Evolutionary conservation across 495 filamentous ascomycete genomes (phyloP).

Genomic region (Stereocaulon alpinum): DNA sequence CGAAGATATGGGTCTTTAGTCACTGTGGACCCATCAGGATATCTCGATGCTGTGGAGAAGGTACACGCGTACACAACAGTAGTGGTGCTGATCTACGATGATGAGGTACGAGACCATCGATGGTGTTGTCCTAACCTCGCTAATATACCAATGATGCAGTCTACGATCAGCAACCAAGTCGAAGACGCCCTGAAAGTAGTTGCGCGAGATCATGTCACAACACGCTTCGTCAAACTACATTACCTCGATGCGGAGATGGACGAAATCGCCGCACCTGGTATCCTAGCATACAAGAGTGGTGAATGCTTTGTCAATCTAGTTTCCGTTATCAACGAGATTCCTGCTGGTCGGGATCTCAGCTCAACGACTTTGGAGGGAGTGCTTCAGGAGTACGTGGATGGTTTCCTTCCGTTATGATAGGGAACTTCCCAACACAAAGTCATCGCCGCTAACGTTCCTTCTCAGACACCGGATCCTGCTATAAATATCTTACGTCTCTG

Average conservation of each 20-base stretch:
- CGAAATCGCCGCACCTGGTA: slow-evolving; percentile 73
- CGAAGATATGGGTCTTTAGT: slow-evolving; percentile 68
- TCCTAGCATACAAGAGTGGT: slow-evolving; percentile 79
- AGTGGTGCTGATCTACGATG: slow-evolving; percentile 92
- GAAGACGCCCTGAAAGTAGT: slow-evolving; percentile 67
- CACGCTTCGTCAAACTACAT: slow-evolving; percentile 85
- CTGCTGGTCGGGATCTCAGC: slow-evolving; percentile 50
- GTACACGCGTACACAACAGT: slow-evolving; percentile 71
- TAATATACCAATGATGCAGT: slow-evolving; percentile 39
- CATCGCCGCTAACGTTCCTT: neutral
- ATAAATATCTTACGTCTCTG: neutral
- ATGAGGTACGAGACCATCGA: slow-evolving; percentile 46
- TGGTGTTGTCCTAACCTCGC: neutral
- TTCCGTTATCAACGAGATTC: slow-evolving; percentile 77
- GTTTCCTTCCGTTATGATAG: neutral
- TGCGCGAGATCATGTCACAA: slow-evolving; percentile 54
- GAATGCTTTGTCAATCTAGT: slow-evolving; percentile 87
- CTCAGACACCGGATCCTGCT: slow-evolving; percentile 7
- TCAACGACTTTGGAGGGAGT: slow-evolving; percentile 50
- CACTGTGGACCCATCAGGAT: slow-evolving; percentile 79
- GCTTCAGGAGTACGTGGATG: slow-evolving; percentile 25
- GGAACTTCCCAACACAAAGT: neutral
- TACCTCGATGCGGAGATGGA: slow-evolving; percentile 93
- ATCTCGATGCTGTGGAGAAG: slow-evolving; percentile 90
- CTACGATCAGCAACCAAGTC: slow-evolving; percentile 58